Evolutionary conservation across 2,329 filamentous ascomycete genomes (phyloP), one percentile per base, ranked within the genome.

Genomic region (Xylaria hypoxylon): DNA sequence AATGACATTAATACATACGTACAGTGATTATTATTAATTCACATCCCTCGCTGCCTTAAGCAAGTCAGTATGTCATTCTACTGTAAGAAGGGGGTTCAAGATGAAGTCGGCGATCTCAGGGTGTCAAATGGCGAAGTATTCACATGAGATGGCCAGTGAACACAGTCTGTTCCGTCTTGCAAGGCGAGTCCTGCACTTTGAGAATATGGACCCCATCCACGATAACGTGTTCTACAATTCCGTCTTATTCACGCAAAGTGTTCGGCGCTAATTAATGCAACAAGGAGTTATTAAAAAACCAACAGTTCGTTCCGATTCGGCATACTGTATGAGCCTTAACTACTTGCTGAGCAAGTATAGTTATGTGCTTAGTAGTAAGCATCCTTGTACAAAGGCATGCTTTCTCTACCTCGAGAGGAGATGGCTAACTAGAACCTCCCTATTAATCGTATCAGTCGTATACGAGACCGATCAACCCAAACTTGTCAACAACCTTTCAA

Each of bases 21-120:
- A 22, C 8, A 13, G n/a, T 52, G 11, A 19, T 51, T 48, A 40
- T 59, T 59, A 4, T 50, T 26, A 60, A 60, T 40, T 50, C 38
- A 35, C n/a, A 38, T 2, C 19, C 10, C 10, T 31, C 52, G n/a
- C 13, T 28, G 3, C 26, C 47, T 24, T 26, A n/a, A 47, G 28
- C 47, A 10, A 52, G 22, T 24, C 40, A 17, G 45, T 28, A 24
- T 28, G 19, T 17, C 57, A 40, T 62, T 40, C 8, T 11, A n/a
- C n/a, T n/a, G n/a, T n/a, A 5, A 40, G 3, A 44, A 28, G 15
- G 22, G 35, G 17, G 19, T 45, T 26, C 22, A 11, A 44, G 24
- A 48, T 26, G 15, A 8, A 42, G 19, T 35, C 33, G 35, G 35
- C 35, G 35, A 55, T 42, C 35, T 40, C 19, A 26, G 35, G 15